These are phyloP conservation scores for Pelargonium nanum DNA, from an alignment of 345 rosid genomes.

Conservation along the genomic window DNA sequence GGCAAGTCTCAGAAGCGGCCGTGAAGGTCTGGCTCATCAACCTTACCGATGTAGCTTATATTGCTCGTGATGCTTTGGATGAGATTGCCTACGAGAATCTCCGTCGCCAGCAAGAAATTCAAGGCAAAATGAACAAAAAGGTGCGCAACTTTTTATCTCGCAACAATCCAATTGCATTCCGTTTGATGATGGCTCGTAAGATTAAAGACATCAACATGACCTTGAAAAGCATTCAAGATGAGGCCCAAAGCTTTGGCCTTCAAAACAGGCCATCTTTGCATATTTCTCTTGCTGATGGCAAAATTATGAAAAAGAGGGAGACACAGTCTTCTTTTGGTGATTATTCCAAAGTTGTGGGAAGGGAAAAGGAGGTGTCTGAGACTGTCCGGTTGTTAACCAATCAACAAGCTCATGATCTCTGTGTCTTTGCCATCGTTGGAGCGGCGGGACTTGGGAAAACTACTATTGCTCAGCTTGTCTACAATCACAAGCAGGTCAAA, in stretches of 20 bases:
- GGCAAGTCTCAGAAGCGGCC: no score
- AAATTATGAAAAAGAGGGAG: neutral
- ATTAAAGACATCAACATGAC: constrained; percentile 7
- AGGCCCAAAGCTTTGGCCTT: no score
- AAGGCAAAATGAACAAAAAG: no score
- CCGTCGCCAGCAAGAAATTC: no score
- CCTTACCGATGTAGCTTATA: no score
- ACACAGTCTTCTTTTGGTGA: neutral
- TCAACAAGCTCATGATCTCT: no score
- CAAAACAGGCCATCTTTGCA: neutral
- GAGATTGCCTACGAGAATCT: no score
- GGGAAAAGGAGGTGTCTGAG: constrained; percentile 6
- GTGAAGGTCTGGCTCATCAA: no score
- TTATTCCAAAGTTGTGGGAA: constrained; percentile 7
- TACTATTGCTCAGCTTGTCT: constrained; percentile 11
- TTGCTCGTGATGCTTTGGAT: no score
- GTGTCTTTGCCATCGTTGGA: constrained; percentile 13
- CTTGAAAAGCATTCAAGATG: neutral
- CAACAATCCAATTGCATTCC: no score
- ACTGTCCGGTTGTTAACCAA: neutral
- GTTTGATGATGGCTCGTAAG: constrained; percentile 2
- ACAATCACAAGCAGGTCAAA: constrained; percentile 3
- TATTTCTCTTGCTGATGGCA: neutral
- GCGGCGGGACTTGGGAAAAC: constrained; percentile 16
- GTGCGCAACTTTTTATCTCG: no score